phyloP scores from a whole-genome alignment of 1,284 basidiomycete genomes.

The Moesziomyces sp. region DNA sequence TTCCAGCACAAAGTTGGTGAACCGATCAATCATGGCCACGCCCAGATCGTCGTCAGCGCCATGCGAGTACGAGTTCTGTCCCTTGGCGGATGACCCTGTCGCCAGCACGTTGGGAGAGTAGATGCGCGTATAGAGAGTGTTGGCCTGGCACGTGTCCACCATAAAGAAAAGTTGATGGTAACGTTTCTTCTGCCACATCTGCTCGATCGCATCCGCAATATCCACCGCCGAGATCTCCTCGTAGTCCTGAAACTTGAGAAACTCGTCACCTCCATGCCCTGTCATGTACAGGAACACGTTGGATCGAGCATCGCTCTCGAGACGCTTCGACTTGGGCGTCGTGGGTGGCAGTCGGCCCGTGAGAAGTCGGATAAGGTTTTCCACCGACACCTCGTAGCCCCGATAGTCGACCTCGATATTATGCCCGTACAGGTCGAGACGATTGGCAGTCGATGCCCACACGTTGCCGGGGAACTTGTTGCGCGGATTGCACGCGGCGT shows the following conservation, averaged over 20 bases:
- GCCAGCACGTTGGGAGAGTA: constrained; percentile 96
- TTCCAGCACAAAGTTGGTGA: constrained; percentile 89
- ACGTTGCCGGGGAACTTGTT: constrained; percentile 93
- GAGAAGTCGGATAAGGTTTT: constrained; percentile 89
- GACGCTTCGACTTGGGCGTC: constrained; percentile 88
- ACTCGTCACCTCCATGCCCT: constrained; percentile 96
- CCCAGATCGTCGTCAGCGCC: constrained; percentile 93
- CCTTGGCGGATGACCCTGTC: constrained; percentile 87
- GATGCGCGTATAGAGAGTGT: constrained; percentile 92
- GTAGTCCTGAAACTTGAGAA: constrained; percentile 98
- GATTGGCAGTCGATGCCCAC: constrained; percentile 81
- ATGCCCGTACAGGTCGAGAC: constrained; percentile 91
- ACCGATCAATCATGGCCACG: constrained; percentile 93
- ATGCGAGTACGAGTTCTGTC: constrained; percentile 95
- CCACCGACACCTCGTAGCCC: constrained; percentile 96
- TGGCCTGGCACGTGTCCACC: constrained; percentile 98
- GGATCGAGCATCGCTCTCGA: constrained; percentile 88
- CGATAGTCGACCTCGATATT: constrained; percentile 98
- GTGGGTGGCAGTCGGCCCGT: constrained; percentile 71
- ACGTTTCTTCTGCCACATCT: constrained; percentile 94
- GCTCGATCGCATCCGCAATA: constrained; percentile 89
- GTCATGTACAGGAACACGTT: constrained; percentile 99
- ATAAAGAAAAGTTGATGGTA: constrained; percentile 98
- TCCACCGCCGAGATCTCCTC: constrained; percentile 97
- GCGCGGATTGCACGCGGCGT: constrained; percentile 90